A percentile compares a stretch with the other conserved stretches of the same genome.
Conservation (phyloP, 2,329 filamentous ascomycete genomes). For the Thielaviopsis euricoi region DNA sequence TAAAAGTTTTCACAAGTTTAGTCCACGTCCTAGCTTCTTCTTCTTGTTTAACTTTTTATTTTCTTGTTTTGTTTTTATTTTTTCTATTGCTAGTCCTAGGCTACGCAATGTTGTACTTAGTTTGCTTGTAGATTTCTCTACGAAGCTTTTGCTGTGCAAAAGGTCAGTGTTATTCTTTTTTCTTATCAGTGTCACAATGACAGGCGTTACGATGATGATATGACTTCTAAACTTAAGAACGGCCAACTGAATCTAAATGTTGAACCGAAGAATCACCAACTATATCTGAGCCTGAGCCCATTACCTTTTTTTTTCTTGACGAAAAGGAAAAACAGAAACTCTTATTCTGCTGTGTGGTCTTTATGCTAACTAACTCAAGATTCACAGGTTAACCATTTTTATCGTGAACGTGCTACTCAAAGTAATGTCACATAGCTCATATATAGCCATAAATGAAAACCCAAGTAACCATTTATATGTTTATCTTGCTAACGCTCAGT, state of each 20-base stretch:
- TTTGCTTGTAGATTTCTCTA: background rate
- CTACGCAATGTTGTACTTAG: background rate
- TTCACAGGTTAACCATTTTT: no score
- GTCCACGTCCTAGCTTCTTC: background rate
- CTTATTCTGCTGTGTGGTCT: no score
- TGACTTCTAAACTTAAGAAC: slow-evolving; percentile 41
- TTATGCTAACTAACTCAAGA: no score
- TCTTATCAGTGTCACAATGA: background rate
- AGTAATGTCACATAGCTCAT: no score
- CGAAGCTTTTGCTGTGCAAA: background rate
- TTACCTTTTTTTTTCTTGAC: background rate
- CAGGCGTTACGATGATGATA: slow-evolving; percentile 33
- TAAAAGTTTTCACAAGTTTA: slow-evolving; percentile 8
- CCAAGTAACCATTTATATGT: no score
- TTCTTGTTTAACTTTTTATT: slow-evolving; percentile 12
- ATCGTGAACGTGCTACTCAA: no score
- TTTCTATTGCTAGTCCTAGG: no score
- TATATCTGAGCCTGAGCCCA: slow-evolving; percentile 1
- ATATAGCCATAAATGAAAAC: no score
- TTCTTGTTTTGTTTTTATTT: background rate
- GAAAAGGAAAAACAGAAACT: no score
- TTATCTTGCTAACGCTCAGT: no score
- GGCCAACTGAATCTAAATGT: slow-evolving; percentile 39
- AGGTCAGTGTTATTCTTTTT: background rate
- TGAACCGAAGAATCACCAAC: slow-evolving; percentile 8